phyloP scores from a whole-genome alignment of 768 basidiomycete species.

The Myochromella boudieri region DNA sequence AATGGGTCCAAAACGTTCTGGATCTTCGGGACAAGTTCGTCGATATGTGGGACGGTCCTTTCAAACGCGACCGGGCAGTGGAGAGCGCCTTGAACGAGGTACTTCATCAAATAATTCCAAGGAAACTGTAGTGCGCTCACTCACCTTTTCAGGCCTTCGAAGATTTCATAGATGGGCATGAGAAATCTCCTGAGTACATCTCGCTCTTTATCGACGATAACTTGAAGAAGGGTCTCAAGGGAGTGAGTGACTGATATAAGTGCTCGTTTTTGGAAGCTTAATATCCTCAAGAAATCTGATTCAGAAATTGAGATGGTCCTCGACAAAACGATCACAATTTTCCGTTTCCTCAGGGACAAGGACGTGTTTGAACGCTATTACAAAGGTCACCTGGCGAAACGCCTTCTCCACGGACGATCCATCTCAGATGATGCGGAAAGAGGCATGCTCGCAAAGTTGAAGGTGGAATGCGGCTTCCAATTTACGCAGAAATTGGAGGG shows the following conservation, averaged over 20 bases:
- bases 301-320: conserved; percentile 84
- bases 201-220: conserved; percentile 98
- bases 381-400: conserved; percentile 92
- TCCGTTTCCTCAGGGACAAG: conserved; percentile 92
- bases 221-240: conserved; percentile 90
- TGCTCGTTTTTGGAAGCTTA: conserved; percentile 2
- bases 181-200: conserved; percentile 89
- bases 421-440: conserved; percentile 97
- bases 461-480: conserved; percentile 93
- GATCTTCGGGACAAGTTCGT: conserved; percentile 93
- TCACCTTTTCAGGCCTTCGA: conserved; percentile 75
- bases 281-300: conserved; percentile 79
- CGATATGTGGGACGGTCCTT: conserved; percentile 65
- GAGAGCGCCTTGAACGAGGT: conserved; percentile 88
- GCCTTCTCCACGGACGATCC: conserved; percentile 81
- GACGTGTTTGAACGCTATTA: conserved; percentile 98
- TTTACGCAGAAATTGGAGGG: conserved; percentile 98
- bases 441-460: conserved; percentile 95
- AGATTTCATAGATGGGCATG: conserved; percentile 85
- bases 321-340: conserved; percentile 95
- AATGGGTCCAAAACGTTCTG: conserved; percentile 92
- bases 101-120: conserved; percentile 18
- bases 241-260: conserved; percentile 52
- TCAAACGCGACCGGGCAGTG: conserved; percentile 69
- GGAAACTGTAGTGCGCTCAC: background rate